Evolutionary conservation across 2,329 filamentous ascomycete genomes (phyloP), one percentile per base, ranked within the genome.

Genomic region (Emericellopsis cladophorae): DNA sequence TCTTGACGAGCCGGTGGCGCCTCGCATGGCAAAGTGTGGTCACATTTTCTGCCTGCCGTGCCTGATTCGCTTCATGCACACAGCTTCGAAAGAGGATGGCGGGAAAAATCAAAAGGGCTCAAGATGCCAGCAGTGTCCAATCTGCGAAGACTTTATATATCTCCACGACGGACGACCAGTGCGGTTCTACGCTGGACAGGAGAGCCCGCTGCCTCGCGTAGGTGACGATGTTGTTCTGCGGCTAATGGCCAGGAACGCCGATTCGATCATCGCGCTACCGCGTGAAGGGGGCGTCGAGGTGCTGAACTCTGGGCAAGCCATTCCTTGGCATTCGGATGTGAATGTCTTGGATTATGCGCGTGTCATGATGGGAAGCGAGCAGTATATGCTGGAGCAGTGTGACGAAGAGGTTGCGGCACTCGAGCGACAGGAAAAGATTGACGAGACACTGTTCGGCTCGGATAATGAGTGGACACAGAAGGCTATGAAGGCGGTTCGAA

Each of bases 21-120:
- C 92, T 26, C 80, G 92, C 42, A 98, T 98, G 90, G 89, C 92
- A 34, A 90, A 82, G 55, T 98, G 92, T 54, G 92, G 92, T 1
- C 92, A 98, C 57, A 95, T 98, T 11, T 96, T 95, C 58, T 98
- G 92, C 56, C 67, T 96, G 29, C 81, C 92, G 6, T 98, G 92
- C 56, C 64, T 96, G 45, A 86, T 96, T 47, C 82, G 92, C 39
- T 98, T 93, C 58, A 95, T 98, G 87, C 85, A 94, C 51, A 84
- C 88, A 7, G 77, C 75, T 11, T 76, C 80, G 3, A 81, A 84
- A 42, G 81, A 84, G n/a, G 81, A 84, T 29, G 62, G 33, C 9
- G 23, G 64, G 8, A 72, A 70, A 43, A 66, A 74, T 9, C 79
- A 81, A 46, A 89, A 81, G 62, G 81, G 76, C 51, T 68, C 82